Evolutionary conservation across 2,329 filamentous ascomycete species (phyloP).

Genomic region (Ascochyta pisi): DNA sequence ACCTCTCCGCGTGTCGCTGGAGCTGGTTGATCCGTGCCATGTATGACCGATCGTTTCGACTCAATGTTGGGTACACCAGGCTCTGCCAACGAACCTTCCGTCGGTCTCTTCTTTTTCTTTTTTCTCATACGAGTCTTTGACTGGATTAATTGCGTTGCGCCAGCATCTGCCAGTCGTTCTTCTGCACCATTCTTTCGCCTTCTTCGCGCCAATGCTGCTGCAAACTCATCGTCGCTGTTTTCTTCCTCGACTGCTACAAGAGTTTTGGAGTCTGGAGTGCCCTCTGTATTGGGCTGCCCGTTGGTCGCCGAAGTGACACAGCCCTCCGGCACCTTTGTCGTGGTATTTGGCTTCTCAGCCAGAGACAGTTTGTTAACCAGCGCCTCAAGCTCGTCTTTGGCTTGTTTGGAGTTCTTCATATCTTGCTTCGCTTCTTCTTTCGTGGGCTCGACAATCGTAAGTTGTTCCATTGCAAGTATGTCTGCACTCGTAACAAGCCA

Average conservation of each 20-base stretch:
- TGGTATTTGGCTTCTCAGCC: background rate
- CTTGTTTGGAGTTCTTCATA: background rate
- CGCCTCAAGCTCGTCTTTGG: slow-evolving; percentile 29
- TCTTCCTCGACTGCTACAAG: background rate
- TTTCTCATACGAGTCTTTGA: slow-evolving; percentile 47
- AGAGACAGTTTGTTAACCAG: slow-evolving; percentile 35
- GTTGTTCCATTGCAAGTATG: slow-evolving; percentile 56
- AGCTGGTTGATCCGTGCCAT: background rate
- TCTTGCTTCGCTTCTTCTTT: slow-evolving; percentile 9
- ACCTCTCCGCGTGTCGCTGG: background rate
- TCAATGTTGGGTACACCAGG: background rate
- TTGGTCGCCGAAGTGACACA: background rate
- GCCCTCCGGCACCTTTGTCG: background rate
- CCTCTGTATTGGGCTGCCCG: background rate
- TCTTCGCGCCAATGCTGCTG: background rate
- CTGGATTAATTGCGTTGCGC: slow-evolving; percentile 40
- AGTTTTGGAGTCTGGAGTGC: slow-evolving; percentile 4
- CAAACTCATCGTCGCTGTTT: slow-evolving; percentile 6
- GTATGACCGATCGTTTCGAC: background rate
- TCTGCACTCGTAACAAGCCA: slow-evolving; percentile 66
- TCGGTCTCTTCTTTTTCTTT: slow-evolving; percentile 35
- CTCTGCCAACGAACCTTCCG: slow-evolving; percentile 14
- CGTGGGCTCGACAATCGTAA: slow-evolving; percentile 12
- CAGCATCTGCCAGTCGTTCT: background rate
- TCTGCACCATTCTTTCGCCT: background rate